These are phyloP conservation scores for Backusella liffmaniae DNA, from an alignment of 192 early-diverging fungal genomes.

Conservation along the genomic window DNA sequence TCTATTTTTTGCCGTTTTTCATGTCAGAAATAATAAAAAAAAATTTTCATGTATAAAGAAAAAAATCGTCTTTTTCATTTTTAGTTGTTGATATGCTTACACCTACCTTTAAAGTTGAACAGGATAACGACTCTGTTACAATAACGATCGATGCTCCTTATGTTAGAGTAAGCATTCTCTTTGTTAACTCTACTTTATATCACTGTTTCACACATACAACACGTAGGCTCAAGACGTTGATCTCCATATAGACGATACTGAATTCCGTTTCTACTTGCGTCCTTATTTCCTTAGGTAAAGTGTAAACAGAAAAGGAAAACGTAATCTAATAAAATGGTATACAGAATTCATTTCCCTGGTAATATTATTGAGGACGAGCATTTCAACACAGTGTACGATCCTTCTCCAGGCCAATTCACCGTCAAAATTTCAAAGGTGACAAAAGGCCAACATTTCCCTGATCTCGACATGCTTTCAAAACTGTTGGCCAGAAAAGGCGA, in stretches of 20 bases:
- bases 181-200: too few species aligned
- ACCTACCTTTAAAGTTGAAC: slow-evolving; percentile 77
- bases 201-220: neutral
- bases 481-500: slow-evolving; percentile 65
- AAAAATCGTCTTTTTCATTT: neutral
- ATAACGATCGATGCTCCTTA: slow-evolving; percentile 82
- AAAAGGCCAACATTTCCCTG: slow-evolving; percentile 76
- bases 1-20: neutral
- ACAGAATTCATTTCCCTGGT: slow-evolving; percentile 77
- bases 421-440: slow-evolving; percentile 79
- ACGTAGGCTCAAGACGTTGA: slow-evolving; percentile 82
- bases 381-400: slow-evolving; percentile 78
- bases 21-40: neutral
- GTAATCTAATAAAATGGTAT: neutral
- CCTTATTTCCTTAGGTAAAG: slow-evolving; percentile 89
- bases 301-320: neutral
- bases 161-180: slow-evolving; percentile 52
- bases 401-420: slow-evolving; percentile 69
- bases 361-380: slow-evolving; percentile 84
- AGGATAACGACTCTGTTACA: slow-evolving; percentile 74
- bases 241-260: slow-evolving; percentile 74
- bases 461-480: slow-evolving; percentile 88
- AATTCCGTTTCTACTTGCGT: slow-evolving; percentile 85
- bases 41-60: neutral
- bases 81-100: slow-evolving; percentile 72